phyloP scores from a whole-genome alignment of 345 rosid genomes.

The Kandelia obovata region DNA sequence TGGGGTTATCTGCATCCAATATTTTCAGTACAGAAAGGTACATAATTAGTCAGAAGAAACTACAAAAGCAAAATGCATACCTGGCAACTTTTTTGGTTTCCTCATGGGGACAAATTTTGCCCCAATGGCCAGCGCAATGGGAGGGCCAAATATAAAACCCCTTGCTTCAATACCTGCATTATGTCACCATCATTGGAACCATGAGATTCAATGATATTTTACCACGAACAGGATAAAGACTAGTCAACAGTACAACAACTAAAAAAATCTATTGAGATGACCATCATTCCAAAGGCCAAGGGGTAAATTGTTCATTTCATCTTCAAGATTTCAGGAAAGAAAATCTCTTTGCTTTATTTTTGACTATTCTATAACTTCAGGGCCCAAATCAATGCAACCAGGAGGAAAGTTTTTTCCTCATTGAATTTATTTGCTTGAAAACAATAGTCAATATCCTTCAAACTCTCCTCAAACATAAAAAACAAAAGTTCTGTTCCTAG shows the following conservation, averaged over 20 bases:
- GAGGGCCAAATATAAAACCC: constrained; percentile 99
- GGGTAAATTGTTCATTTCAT: not conserved
- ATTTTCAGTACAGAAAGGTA: not conserved
- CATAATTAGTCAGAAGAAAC: not conserved
- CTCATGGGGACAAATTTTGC: constrained; percentile 98
- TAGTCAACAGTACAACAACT: not conserved
- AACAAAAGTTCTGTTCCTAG: not conserved
- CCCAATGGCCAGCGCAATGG: constrained; percentile 96
- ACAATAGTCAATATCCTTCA: not conserved
- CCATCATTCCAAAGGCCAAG: not conserved
- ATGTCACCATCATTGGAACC: not conserved
- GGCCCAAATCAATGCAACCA: not conserved
- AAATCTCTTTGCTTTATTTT: not conserved
- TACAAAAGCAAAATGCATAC: constrained; percentile 28
- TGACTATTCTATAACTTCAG: not conserved
- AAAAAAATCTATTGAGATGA: not conserved
- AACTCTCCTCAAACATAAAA: not conserved
- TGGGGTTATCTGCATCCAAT: not conserved
- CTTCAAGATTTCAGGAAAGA: not conserved
- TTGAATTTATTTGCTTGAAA: not conserved
- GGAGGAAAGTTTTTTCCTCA: not conserved
- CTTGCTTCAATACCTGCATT: constrained; percentile 89
- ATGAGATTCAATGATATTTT: not conserved
- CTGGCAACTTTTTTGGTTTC: constrained; percentile 94
- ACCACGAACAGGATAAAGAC: not conserved